Evolutionary conservation across 2,329 filamentous ascomycete species (phyloP), one percentile per base, ranked within the genome.

Genomic region (Botrytis sinoallii): DNA sequence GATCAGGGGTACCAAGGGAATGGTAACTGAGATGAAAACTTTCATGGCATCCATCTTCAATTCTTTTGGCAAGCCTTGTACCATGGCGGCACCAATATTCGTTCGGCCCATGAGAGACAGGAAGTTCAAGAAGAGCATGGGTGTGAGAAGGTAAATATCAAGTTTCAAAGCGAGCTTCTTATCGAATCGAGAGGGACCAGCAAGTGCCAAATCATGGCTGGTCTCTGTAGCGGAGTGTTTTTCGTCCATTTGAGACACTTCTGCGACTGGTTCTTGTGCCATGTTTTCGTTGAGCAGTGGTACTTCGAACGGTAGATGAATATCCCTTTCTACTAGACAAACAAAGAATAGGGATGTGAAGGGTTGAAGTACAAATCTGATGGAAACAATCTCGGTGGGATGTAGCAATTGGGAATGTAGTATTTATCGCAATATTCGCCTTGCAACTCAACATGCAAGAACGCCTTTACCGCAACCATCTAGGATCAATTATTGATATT

Each of bases 1-100:
- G 74, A 85, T 82, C 75, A 85, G 85, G 0, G 83, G 82, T 57
- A 85, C 77, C 1, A 87, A 80, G 22, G 86, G 85, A 40, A 80
- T 77, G 0, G 81, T 78, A 75, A 87, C 74, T 80, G 48, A 74
- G 25, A 78, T 52, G n/a, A 79, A 79, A 25, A 79, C 75, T 66
- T 78, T 73, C 72, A 75, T 76, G 38, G 75, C 71, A 57, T 75
- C 75, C 29, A 79, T 73, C 38, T 77, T 74, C 29, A 80, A 75
- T 29, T 80, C 78, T 20, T 76, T 70, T 32, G 78, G 78, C 25
- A 80, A 69, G 18, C 74, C 66, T 52, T 80, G 74, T 55, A 75
- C 68, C 71, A 75, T 70, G 32, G 71, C 74, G 20, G 71, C 67
- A 46, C 74, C 74, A 25, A 75, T 71, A 20, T 75, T 75, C 12